Evolutionary conservation across 208 protist genomes (phyloP), one percentile per base, ranked within the genome.

Genomic region (Crithidia thermophila): DNA sequence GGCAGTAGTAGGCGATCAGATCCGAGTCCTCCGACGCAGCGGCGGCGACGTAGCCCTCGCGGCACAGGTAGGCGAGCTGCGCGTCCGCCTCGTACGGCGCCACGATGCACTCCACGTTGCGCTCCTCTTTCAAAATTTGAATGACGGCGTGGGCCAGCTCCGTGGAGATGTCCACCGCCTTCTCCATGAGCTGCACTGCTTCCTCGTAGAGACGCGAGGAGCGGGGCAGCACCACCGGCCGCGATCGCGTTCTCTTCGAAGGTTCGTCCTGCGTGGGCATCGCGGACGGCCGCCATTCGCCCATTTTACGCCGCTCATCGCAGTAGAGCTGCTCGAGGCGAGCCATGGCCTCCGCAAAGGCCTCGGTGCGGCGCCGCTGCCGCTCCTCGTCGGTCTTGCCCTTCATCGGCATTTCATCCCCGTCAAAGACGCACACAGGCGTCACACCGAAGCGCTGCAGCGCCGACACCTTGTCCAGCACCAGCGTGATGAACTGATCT

Each of bases 31-130:
- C 98, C 4, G 97, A 98, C 40, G 99, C 90, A 16, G 98, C 94
- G 0, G 94, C 94, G 25, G 91, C 65, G 2, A 99, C 94, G 72
- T 94, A 86, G 10, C 96, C 89, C 20, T 87, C 85, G 13, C 77
- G 69, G 42, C 79, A 85, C 4, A 99, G 78, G 67, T 94, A 99
- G 7, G 98, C 96, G 9, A 99, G 66, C 84, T 99, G 98, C 2
- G 99, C 98, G 83, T 99, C 99, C 0, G 99, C 98, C 91, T 99
- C 99, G 76, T 99, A 99, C 5, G 99, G 99, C n/a, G 98, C 93
- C 4, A 99, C 98, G 13, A 99, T 80, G 68, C 90, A 98, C 72
- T 95, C 85, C 27, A 95, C 64, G 62, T 80, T 77, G 21, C 67
- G 75, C 52, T 89, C 80, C 62, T 92, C 79, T 11, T 40, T 53